Base-by-base conservation (phyloP, 148 eudicot species). In the Rhododendron ovatum region DNA sequence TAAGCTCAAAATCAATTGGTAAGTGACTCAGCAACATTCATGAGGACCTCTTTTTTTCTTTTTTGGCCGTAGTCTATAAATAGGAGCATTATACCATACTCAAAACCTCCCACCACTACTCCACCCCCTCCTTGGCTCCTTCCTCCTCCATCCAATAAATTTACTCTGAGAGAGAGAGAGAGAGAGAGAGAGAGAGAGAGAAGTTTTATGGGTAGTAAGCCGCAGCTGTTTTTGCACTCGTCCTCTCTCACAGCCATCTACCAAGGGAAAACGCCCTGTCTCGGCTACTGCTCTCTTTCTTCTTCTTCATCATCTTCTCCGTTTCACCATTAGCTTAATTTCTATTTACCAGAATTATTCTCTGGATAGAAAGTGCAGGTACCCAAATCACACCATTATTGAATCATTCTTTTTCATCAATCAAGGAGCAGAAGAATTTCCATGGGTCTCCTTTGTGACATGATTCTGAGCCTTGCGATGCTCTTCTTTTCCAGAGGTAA, bases 401-500 rank as follows among this genome's bases (percentile, higher is more conserved):
- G 83, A 80, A 43, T 2, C 18, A 82, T 59, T 67, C 26, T n/a
- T 53, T 67, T 83, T 74, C 47, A 17, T 47, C 57, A 83, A 47
- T 47, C 57, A 83, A 47, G 24, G 48, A 71, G 35, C 78, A 48
- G 17, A 76, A 39, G 28, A 20, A 10, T 63, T 8, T 17, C 11
- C 2, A 75, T 76, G 86, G 86, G 81, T 76, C 53, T 37, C 22
- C 26, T 24, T 10, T 1, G n/a, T 7, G 1, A 14, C 20, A 35
- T 47, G 81, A 53, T 84, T 84, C 71, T 76, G n/a, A 37, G 71
- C 69, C 81, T 84, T 17, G 26, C 59, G 17, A 12, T 84, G 9
- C 53, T 84, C 81, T 76, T 84, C 51, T 48, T 84, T 55, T 75
- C 35, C 5, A 51, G 37, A 84, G 86, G 85, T 84, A 73, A 84